These are phyloP conservation scores for Amaranthus palmeri DNA, from an alignment of 148 eudicot species.

Conservation along the genomic window DNA sequence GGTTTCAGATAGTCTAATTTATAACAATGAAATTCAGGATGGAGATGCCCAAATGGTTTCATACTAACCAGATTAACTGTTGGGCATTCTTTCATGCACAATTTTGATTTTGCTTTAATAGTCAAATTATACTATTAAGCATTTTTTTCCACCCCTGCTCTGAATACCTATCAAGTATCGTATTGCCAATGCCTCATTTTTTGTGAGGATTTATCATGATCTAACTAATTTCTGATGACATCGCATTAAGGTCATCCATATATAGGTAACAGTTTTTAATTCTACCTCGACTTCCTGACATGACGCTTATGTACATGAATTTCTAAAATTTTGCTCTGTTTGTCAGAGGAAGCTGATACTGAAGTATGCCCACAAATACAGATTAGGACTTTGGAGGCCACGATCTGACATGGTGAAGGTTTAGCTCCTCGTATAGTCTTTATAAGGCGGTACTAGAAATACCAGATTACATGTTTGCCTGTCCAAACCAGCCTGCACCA, in stretches of 20 bases:
- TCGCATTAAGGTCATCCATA: background rate
- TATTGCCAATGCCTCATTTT: too few relatives aligned
- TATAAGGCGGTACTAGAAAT: background rate
- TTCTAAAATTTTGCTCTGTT: background rate
- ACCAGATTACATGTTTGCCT: background rate
- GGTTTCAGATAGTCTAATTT: background rate
- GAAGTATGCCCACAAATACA: conserved; percentile 60
- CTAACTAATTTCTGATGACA: background rate
- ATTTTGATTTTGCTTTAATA: background rate
- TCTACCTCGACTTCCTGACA: background rate
- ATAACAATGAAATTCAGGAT: too few relatives aligned
- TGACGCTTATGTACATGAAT: background rate
- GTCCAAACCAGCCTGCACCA: conserved; percentile 1
- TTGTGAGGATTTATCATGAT: too few relatives aligned
- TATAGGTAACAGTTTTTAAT: background rate
- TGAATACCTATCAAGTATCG: too few relatives aligned
- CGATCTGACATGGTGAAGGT: conserved; percentile 48
- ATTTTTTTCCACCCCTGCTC: too few relatives aligned
- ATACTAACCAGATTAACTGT: background rate
- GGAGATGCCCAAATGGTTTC: too few relatives aligned
- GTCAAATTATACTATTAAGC: background rate
- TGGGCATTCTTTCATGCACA: background rate
- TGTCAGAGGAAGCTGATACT: conserved; percentile 57
- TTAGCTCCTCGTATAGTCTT: conserved; percentile 5
- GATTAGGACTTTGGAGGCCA: conserved; percentile 79